These are phyloP conservation scores for Fusarium oxysporum DNA, from an alignment of 2,329 filamentous ascomycete genomes.

Conservation along the genomic window DNA sequence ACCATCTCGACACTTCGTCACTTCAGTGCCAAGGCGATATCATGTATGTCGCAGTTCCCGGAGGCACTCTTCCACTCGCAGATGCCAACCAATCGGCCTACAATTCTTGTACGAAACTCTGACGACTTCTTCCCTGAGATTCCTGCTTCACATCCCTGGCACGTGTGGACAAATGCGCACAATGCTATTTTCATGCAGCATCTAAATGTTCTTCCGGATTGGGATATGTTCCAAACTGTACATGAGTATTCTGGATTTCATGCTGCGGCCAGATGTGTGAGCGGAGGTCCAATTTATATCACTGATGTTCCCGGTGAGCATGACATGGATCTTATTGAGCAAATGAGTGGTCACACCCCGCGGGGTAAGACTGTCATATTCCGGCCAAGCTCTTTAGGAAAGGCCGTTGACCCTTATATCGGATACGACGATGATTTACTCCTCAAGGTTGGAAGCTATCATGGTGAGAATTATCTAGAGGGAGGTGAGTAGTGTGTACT, in stretches of 20 bases:
- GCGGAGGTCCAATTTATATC: slow-evolving; percentile 93
- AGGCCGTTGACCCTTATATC: slow-evolving; percentile 78
- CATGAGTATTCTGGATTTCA: slow-evolving; percentile 83
- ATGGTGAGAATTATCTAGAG: slow-evolving; percentile 62
- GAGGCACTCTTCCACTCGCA: slow-evolving; percentile 88
- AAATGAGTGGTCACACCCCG: slow-evolving; percentile 82
- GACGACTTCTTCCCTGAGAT: slow-evolving; percentile 92
- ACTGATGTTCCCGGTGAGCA: slow-evolving; percentile 90
- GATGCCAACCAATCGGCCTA: slow-evolving; percentile 78
- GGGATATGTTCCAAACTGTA: slow-evolving; percentile 76
- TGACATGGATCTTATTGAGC: slow-evolving; percentile 77
- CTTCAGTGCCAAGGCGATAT: slow-evolving; percentile 83
- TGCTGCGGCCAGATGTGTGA: slow-evolving; percentile 88
- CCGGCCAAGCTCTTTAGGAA: slow-evolving; percentile 79
- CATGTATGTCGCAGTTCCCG: slow-evolving; percentile 94
- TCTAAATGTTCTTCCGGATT: slow-evolving; percentile 87
- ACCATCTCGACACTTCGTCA: slow-evolving; percentile 79
- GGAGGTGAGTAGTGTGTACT: background rate
- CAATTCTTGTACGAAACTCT: slow-evolving; percentile 84
- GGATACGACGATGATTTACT: slow-evolving; percentile 79
- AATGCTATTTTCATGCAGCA: slow-evolving; percentile 86
- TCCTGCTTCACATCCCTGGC: slow-evolving; percentile 87
- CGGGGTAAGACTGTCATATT: slow-evolving; percentile 83
- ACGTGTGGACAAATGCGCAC: slow-evolving; percentile 94
- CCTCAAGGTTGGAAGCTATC: slow-evolving; percentile 83